Conservation (phyloP, 2,329 filamentous ascomycete genomes). For the Penicillium freii region DNA sequence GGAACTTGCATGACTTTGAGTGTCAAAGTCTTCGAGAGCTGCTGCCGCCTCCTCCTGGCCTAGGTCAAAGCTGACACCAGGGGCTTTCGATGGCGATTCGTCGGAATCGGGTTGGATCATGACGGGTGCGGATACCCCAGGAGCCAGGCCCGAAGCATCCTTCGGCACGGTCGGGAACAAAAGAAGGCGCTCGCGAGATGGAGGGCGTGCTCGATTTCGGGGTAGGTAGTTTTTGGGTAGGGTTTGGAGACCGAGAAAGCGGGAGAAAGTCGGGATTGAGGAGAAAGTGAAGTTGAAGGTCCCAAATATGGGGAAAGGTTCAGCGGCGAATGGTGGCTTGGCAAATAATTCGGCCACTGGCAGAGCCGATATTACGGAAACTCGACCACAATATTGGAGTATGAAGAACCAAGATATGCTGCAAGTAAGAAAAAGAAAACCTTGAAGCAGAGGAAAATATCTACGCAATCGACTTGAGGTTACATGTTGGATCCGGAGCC, state of each 20-base stretch:
- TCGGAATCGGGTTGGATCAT: constrained; percentile 39
- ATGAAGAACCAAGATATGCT: not conserved
- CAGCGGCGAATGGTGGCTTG: constrained; percentile 31
- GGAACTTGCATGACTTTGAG: constrained; percentile 37
- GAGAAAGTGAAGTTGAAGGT: constrained; percentile 19
- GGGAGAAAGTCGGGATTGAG: constrained; percentile 12
- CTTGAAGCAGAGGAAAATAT: not conserved
- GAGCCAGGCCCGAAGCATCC: constrained; percentile 34
- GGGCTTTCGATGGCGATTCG: constrained; percentile 31
- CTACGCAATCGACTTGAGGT: not conserved
- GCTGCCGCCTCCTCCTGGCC: constrained; percentile 27
- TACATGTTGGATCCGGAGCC: not conserved
- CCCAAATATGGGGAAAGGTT: constrained; percentile 34
- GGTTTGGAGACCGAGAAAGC: not conserved
- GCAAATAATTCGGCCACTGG: constrained; percentile 22
- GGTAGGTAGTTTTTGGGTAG: constrained; percentile 2
- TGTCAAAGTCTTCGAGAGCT: constrained; percentile 35
- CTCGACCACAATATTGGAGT: not conserved
- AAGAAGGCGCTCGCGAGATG: not conserved
- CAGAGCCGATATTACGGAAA: constrained; percentile 15
- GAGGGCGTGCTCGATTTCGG: constrained; percentile 9
- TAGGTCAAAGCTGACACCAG: constrained; percentile 22
- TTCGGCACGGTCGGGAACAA: constrained; percentile 22
- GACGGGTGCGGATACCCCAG: constrained; percentile 40
- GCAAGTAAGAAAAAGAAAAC: not conserved